Conservation (phyloP, 1,284 basidiomycete species). For the Boletus semigastroideus region DNA sequence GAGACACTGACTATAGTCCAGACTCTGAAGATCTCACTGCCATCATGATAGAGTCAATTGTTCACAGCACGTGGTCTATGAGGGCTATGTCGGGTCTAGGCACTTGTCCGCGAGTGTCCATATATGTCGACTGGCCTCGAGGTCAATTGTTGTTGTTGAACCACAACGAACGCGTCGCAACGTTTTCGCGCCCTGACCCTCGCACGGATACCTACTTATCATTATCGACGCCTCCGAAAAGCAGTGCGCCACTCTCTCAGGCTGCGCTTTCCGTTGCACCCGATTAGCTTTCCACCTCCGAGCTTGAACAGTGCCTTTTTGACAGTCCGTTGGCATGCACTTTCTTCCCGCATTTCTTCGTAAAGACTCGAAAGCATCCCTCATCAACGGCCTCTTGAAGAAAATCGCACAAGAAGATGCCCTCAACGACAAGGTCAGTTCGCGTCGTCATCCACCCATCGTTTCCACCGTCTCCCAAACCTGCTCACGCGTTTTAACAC, state of each 20-base stretch:
- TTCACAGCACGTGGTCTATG: constrained; percentile 6
- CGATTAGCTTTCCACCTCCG: constrained; percentile 11
- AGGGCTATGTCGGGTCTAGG: background rate
- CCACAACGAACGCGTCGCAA: constrained; percentile 11
- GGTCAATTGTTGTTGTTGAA: constrained; percentile 8
- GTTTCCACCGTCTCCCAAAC: background rate
- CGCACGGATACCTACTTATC: background rate
- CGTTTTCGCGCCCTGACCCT: constrained; percentile 8
- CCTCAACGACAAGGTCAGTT: constrained; percentile 24
- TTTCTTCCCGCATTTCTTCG: constrained; percentile 28
- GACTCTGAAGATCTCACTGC: background rate
- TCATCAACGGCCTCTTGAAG: constrained; percentile 26
- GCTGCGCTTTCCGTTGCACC: constrained; percentile 8
- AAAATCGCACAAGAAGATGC: constrained; percentile 21
- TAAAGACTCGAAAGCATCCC: constrained; percentile 27
- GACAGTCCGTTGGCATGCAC: constrained; percentile 20
- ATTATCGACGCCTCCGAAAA: constrained; percentile 5
- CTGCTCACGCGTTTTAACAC: background rate
- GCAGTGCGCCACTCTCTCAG: constrained; percentile 7
- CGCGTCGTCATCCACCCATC: background rate
- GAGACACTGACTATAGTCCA: background rate
- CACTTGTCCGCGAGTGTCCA: background rate
- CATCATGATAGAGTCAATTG: too few relatives aligned
- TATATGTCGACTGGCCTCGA: constrained; percentile 19
- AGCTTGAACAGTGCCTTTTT: background rate